These are phyloP conservation scores for Exophiala phaeomuriformis DNA, from an alignment of 2,329 filamentous ascomycete species.

Conservation along the genomic window DNA sequence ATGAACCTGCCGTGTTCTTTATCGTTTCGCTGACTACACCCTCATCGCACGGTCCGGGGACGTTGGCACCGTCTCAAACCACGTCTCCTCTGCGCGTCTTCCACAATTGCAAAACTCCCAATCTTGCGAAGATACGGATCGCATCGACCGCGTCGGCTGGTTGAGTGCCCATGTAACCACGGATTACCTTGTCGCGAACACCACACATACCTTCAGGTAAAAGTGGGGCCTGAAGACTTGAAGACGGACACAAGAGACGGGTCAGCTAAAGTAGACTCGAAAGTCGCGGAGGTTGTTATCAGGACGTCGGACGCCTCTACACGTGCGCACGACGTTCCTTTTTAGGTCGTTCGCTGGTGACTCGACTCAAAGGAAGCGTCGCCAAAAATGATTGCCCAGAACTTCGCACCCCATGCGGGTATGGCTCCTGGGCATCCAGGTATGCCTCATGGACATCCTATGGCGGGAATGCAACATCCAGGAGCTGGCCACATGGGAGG, in stretches of 20 bases:
- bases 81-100: not conserved
- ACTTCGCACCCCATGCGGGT: constrained; percentile 51
- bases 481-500: constrained; percentile 49
- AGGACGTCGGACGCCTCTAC: not conserved
- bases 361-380: constrained; percentile 8
- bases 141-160: not conserved
- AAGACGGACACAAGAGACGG: constrained; percentile 14
- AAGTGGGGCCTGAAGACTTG: constrained; percentile 20
- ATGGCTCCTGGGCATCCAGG: constrained; percentile 51
- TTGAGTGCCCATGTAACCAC: constrained; percentile 15
- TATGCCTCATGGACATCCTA: constrained; percentile 54
- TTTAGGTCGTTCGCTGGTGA: not conserved
- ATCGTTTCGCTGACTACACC: constrained; percentile 16
- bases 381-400: constrained; percentile 50
- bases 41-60: constrained; percentile 8
- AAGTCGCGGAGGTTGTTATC: not conserved
- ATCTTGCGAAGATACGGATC: not conserved
- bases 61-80: not conserved
- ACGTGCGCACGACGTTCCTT: not conserved
- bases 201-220: constrained; percentile 8
- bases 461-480: constrained; percentile 51
- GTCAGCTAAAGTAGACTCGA: constrained; percentile 6
- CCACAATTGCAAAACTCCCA: not conserved
- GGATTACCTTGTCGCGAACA: constrained; percentile 6
- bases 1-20: constrained; percentile 10